These are phyloP conservation scores for Teunomyces lycoperdinae DNA, from an alignment of 805 yeast species.

Conservation along the genomic window DNA sequence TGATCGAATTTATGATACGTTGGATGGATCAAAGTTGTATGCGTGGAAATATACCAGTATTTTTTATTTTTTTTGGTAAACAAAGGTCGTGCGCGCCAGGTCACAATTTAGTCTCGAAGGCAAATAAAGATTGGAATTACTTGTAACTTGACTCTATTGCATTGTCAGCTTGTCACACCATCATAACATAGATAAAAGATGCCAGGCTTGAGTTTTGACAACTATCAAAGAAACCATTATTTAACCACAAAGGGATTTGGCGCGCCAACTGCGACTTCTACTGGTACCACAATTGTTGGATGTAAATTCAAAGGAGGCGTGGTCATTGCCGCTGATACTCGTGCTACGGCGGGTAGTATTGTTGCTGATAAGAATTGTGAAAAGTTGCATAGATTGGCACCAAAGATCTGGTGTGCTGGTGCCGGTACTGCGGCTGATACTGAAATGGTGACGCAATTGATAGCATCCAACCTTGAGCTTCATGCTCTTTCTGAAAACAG, in stretches of 20 bases:
- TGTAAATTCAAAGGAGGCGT: constrained; percentile 92
- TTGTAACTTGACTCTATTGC: background rate
- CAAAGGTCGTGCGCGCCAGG: constrained; percentile 3
- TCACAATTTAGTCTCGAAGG: background rate
- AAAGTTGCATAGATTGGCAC: constrained; percentile 85
- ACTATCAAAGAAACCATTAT: constrained; percentile 82
- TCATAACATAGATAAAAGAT: constrained; percentile 34
- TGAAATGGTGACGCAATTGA: constrained; percentile 94
- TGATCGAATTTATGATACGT: background rate
- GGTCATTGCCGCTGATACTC: constrained; percentile 96
- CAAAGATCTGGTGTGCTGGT: constrained; percentile 98
- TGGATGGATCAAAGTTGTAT: background rate
- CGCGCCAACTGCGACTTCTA: constrained; percentile 87
- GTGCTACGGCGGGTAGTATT: constrained; percentile 94
- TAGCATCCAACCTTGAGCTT: constrained; percentile 84
- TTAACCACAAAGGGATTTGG: constrained; percentile 71
- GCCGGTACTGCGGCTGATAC: constrained; percentile 99
- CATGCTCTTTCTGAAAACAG: constrained; percentile 83
- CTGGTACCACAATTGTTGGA: constrained; percentile 99
- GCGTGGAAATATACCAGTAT: background rate
- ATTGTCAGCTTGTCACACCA: background rate
- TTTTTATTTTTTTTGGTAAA: background rate
- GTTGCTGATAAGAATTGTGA: constrained; percentile 99
- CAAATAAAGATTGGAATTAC: background rate
- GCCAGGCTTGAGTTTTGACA: constrained; percentile 93